Conservation (phyloP, 2,329 filamentous ascomycete genomes). For the Xylaria sp. region DNA sequence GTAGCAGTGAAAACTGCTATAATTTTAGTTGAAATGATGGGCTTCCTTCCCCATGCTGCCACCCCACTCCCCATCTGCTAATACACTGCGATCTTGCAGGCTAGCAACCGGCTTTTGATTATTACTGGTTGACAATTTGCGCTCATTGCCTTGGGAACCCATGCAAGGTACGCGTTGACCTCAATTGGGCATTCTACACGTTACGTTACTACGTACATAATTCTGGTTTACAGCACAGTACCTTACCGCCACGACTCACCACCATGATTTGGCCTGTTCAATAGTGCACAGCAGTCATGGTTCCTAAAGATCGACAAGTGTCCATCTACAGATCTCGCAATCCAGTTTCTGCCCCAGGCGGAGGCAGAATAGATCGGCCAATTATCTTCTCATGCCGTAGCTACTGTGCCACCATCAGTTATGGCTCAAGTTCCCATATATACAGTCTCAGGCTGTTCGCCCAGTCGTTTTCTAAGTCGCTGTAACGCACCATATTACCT, state of each 20-base stretch:
- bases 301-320: conserved; percentile 16
- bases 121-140: conserved; percentile 10
- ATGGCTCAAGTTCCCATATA: background rate
- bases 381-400: background rate
- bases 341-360: background rate
- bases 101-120: conserved; percentile 13
- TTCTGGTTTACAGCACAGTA: conserved; percentile 5
- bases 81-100: conserved; percentile 12
- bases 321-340: conserved; percentile 15
- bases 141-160: conserved; percentile 17
- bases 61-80: conserved; percentile 19
- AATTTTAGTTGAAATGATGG: conserved; percentile 31
- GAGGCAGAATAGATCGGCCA: conserved; percentile 14
- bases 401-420: background rate
- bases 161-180: conserved; percentile 19
- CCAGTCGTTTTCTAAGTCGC: background rate
- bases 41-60: conserved; percentile 18
- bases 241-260: too few species aligned
- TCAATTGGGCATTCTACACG: background rate
- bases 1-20: background rate
- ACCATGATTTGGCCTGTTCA: background rate
- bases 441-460: too few species aligned
- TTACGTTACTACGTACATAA: background rate
- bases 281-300: background rate
- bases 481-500: background rate